Base-by-base conservation (phyloP, 441 rosid species). In the Populus trichocarpa region DNA sequence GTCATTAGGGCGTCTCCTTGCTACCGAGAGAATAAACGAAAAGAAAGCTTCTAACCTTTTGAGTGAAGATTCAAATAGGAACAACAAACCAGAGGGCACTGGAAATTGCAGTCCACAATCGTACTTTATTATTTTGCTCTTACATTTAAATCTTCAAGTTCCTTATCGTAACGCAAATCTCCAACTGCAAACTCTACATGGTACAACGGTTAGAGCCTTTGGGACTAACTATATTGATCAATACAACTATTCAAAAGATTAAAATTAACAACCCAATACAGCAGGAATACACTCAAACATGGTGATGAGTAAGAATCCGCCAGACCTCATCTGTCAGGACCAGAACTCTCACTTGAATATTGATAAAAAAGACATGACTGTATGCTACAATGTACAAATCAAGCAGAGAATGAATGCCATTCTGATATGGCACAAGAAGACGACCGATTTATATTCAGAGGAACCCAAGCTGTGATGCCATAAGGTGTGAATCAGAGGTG, bases 321-420 rank as follows among this genome's bases (percentile, higher is more conserved):
- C 23, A 76, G 40, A 68, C 65, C 73, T 67, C 75, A 11, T 46
- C 23, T 66, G 12, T 25, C 13, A 32, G 35, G 74, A 57, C n/a
- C 79, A 77, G 72, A 73, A 30, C 30, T 30, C 26, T 63, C 72
- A 53, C 68, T 53, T 53, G 32, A 18, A 63, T 61, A 79, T 40
- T 46, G 59, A 66, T 40, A 74, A 30, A 30, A 30, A 30, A 30
- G 32, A 5, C 67, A 16, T 23, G 16, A 20, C 42, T 64, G 32
- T 72, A 80, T 28, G 71, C 78, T 73, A 83, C 79, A 83, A 80
- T 83, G 77, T 85, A 85, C 89, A 85, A 40, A 78, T 75, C 81
- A 65, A 18, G 82, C 36, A 2, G 59, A 75, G 68, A 66, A 16
- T 2, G 50, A 30, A 3, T 33, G 33, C 36, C 68, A 26, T 10